A percentile compares a stretch with the other conserved stretches of the same genome.
Conservation (phyloP, 2,329 filamentous ascomycete species). For the Bipolaris sorokiniana region DNA sequence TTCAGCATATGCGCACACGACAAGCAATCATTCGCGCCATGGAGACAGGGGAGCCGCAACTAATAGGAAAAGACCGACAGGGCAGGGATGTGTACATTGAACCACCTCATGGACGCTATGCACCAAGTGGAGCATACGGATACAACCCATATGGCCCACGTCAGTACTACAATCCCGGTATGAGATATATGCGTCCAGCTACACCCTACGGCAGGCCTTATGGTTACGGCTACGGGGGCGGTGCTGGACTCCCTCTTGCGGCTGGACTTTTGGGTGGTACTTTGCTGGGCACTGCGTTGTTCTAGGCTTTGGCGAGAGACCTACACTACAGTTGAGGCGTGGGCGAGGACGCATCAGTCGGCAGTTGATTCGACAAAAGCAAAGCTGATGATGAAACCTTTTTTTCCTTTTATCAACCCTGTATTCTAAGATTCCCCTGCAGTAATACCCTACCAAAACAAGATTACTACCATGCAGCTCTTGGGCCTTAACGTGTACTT, state of each 20-base stretch:
- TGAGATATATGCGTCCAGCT: conserved; percentile 57
- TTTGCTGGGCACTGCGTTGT: conserved; percentile 40
- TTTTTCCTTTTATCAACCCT: neutral
- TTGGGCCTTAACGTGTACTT: neutral
- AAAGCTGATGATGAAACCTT: neutral
- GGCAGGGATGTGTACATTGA: conserved; percentile 65
- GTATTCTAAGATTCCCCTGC: neutral
- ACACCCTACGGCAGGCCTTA: conserved; percentile 54
- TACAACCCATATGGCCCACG: conserved; percentile 56
- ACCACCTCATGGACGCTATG: conserved; percentile 53
- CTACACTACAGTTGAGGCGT: neutral
- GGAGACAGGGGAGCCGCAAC: conserved; percentile 62
- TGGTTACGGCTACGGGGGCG: conserved; percentile 49
- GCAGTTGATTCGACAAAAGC: neutral
- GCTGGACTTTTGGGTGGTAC: conserved; percentile 45
- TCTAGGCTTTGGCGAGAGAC: conserved; percentile 17
- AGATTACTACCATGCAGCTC: neutral
- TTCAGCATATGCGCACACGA: conserved; percentile 58
- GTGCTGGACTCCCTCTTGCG: conserved; percentile 45
- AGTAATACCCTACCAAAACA: neutral
- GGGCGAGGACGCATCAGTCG: neutral
- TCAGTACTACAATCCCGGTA: conserved; percentile 56
- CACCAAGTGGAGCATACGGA: conserved; percentile 45
- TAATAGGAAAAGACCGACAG: conserved; percentile 60
- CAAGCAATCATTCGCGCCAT: conserved; percentile 59